phyloP scores from a whole-genome alignment of 805 yeast genomes.

The Dipodascopsis uninucleata region DNA sequence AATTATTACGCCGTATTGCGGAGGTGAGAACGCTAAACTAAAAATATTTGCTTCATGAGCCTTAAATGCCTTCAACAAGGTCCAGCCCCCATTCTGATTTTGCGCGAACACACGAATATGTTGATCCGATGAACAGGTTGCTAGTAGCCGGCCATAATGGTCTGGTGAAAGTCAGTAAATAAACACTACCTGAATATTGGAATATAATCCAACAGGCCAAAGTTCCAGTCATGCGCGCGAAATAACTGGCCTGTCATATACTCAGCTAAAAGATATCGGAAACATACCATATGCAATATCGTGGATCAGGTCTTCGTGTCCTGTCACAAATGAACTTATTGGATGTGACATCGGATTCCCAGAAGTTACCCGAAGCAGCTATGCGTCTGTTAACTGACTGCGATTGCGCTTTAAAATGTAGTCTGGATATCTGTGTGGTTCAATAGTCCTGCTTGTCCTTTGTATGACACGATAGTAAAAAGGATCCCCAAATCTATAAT shows the following conservation, averaged over 20 bases:
- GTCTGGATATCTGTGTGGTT: too few relatives aligned
- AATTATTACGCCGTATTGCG: conserved; percentile 82
- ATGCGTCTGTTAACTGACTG: too few relatives aligned
- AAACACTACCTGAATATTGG: neutral
- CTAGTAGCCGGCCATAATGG: conserved; percentile 86
- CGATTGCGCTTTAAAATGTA: too few relatives aligned
- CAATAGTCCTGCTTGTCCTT: too few relatives aligned
- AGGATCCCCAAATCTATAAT: too few relatives aligned
- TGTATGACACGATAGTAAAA: too few relatives aligned
- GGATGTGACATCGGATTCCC: too few relatives aligned
- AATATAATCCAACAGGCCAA: neutral
- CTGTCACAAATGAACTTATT: conserved; percentile 82
- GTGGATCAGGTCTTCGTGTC: conserved; percentile 89
- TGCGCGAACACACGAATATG: conserved; percentile 85
- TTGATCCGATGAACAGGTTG: conserved; percentile 94
- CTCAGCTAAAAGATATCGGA: neutral
- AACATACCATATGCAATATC: conserved; percentile 70
- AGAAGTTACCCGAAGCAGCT: too few relatives aligned
- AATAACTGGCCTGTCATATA: too few relatives aligned
- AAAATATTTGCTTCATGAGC: conserved; percentile 91
- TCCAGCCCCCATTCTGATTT: conserved; percentile 70
- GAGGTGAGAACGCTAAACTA: conserved; percentile 86
- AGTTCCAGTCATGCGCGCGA: neutral
- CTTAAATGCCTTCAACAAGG: conserved; percentile 82
- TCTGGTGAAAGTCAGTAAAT: conserved; percentile 39